Conservation (phyloP, 352 stramenopile species). For the Phytophthora palmivora region DNA sequence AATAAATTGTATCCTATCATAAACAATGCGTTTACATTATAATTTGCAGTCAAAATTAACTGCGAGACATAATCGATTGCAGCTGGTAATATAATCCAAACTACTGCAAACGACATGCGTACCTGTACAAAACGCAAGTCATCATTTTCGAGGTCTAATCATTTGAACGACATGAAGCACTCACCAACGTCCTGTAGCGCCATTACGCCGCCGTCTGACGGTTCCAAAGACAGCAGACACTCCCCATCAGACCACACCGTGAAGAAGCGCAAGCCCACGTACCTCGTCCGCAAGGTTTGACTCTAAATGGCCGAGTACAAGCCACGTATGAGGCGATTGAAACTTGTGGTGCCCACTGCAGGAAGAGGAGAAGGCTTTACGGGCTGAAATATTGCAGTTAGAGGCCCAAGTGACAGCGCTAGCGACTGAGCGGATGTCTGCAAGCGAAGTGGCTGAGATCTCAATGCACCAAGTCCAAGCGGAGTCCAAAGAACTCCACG, state of each 20-base stretch:
- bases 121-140: constrained; percentile 6
- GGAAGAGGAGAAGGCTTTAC: constrained; percentile 17
- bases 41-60: not conserved
- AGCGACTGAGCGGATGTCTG: constrained; percentile 6
- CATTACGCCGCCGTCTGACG: constrained; percentile 1
- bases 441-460: not conserved
- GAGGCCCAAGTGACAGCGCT: constrained; percentile 14
- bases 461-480: constrained; percentile 1
- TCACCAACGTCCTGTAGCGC: not conserved
- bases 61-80: not conserved
- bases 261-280: constrained; percentile 39
- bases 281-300: constrained; percentile 29
- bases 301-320: not conserved
- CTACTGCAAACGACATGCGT: no score
- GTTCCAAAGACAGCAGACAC: not conserved
- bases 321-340: not conserved
- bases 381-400: constrained; percentile 12
- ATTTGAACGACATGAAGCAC: constrained; percentile 1
- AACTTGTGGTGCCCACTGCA: not conserved
- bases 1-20: not conserved
- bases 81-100: not conserved
- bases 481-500: constrained; percentile 10
- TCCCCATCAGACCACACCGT: not conserved
- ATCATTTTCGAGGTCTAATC: not conserved
- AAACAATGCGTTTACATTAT: not conserved